Conservation (phyloP, 352 stramenopile species). For the Aphanomyces cochlioides region DNA sequence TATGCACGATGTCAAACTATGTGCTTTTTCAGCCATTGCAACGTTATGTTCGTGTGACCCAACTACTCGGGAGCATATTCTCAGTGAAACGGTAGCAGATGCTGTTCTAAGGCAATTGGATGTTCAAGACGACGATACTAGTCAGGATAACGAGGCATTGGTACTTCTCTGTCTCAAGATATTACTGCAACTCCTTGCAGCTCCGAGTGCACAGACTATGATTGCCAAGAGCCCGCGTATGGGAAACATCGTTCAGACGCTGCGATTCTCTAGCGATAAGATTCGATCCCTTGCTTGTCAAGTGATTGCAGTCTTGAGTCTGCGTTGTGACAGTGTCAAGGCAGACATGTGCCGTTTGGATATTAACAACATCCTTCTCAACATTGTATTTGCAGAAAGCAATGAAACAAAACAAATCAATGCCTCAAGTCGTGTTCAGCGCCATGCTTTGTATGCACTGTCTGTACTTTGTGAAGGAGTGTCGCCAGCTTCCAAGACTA, state of each 20-base stretch:
- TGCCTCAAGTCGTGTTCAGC: conserved; percentile 13
- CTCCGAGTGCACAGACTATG: conserved; percentile 4
- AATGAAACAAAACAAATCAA: background rate
- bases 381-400: conserved; percentile 8
- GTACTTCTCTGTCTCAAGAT: conserved; percentile 14
- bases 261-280: background rate
- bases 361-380: conserved; percentile 28
- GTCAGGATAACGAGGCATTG: background rate
- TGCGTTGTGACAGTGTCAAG: conserved; percentile 21
- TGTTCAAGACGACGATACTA: too few species aligned
- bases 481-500: conserved; percentile 35
- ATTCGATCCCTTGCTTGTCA: conserved; percentile 26
- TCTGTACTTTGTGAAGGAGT: conserved; percentile 45
- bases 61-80: conserved; percentile 19
- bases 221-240: conserved; percentile 24
- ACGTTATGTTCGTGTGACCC: conserved; percentile 20
- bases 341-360: conserved; percentile 27
- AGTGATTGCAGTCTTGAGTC: conserved; percentile 16
- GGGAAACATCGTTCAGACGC: conserved; percentile 25
- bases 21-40: conserved; percentile 16
- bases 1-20: conserved; percentile 6
- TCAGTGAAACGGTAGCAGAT: conserved; percentile 5
- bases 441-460: conserved; percentile 44
- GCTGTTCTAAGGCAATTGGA: conserved; percentile 19
- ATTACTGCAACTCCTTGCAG: conserved; percentile 10